phyloP scores from a whole-genome alignment of 2,329 filamentous ascomycete species.

The Xylariaceae sp. region DNA sequence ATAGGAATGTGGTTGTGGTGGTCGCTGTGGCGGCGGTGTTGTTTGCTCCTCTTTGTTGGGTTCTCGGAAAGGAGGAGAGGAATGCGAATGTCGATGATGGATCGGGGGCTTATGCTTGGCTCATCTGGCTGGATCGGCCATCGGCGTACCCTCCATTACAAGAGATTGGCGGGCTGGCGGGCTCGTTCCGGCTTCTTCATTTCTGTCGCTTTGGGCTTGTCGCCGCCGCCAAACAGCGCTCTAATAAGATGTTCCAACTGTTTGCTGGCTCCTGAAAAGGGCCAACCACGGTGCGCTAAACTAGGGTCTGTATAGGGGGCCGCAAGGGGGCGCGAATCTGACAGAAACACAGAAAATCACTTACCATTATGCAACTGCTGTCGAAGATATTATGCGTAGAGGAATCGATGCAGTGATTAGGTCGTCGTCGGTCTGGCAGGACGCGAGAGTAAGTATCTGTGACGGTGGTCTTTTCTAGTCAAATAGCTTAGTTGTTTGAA shows the following conservation, averaged over 20 bases:
- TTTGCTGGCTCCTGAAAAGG: slow-evolving; percentile 21
- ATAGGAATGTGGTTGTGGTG: background rate
- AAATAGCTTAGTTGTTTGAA: background rate
- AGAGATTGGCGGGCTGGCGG: slow-evolving; percentile 5
- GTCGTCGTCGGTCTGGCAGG: slow-evolving; percentile 8
- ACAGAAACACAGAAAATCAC: slow-evolving; percentile 11
- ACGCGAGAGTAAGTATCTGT: slow-evolving; percentile 15
- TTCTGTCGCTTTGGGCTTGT: background rate
- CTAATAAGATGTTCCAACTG: slow-evolving; percentile 1
- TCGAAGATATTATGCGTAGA: background rate
- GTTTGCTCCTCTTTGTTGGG: background rate
- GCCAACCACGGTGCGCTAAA: slow-evolving; percentile 26
- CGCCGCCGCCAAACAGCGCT: slow-evolving; percentile 6
- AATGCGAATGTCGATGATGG: slow-evolving; percentile 7
- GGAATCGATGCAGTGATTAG: slow-evolving; percentile 4
- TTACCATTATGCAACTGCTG: slow-evolving; percentile 24
- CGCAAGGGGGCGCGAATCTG: slow-evolving; percentile 24
- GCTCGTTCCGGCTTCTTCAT: slow-evolving; percentile 12
- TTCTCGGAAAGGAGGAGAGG: slow-evolving; percentile 1
- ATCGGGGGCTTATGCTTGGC: slow-evolving; percentile 6
- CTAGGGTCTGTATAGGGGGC: slow-evolving; percentile 24
- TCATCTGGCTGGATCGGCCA: slow-evolving; percentile 10
- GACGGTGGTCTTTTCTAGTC: slow-evolving; percentile 23
- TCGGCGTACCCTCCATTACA: slow-evolving; percentile 7
- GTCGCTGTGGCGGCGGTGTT: background rate